Percentiles rank a stretch among this genome's conserved stretches.
These are phyloP conservation scores for Colletotrichum kahawae DNA, from an alignment of 2,329 filamentous ascomycete species.

Conservation along the genomic window DNA sequence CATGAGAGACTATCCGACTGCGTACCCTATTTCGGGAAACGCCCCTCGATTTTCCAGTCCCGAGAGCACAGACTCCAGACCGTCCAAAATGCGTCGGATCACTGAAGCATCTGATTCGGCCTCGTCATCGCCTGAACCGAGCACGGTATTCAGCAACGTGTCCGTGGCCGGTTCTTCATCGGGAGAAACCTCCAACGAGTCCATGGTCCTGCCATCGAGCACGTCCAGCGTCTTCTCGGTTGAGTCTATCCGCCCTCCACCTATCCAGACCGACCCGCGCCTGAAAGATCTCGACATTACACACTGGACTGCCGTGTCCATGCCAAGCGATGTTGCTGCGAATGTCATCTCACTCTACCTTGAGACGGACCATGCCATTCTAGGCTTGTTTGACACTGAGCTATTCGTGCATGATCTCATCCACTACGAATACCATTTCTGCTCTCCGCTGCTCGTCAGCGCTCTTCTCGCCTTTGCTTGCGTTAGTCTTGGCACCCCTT, in stretches of 20 bases:
- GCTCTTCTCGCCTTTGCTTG: conserved; percentile 38
- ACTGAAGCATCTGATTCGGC: background rate
- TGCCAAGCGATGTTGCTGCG: conserved; percentile 34
- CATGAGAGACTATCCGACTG: background rate
- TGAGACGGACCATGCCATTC: conserved; percentile 41
- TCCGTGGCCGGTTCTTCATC: background rate
- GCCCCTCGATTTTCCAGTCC: background rate
- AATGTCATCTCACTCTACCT: conserved; percentile 39
- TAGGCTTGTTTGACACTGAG: conserved; percentile 38
- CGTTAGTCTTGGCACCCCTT: conserved; percentile 28
- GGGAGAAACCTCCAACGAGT: background rate
- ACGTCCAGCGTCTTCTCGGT: conserved; percentile 20
- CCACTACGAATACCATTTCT: conserved; percentile 27
- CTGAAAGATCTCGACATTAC: conserved; percentile 32
- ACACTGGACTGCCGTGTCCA: conserved; percentile 38
- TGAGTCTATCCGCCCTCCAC: conserved; percentile 20
- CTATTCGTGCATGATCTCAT: conserved; percentile 38
- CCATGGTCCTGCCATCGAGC: background rate
- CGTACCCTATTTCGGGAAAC: conserved; percentile 4
- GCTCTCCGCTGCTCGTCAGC: conserved; percentile 39
- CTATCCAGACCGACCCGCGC: conserved; percentile 27
- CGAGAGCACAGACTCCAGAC: background rate
- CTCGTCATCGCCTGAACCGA: background rate
- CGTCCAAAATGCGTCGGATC: conserved; percentile 4
- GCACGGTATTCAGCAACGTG: background rate